Conservation (phyloP, 2,329 filamentous ascomycete species). For the Pseudogymnoascus sp. region DNA sequence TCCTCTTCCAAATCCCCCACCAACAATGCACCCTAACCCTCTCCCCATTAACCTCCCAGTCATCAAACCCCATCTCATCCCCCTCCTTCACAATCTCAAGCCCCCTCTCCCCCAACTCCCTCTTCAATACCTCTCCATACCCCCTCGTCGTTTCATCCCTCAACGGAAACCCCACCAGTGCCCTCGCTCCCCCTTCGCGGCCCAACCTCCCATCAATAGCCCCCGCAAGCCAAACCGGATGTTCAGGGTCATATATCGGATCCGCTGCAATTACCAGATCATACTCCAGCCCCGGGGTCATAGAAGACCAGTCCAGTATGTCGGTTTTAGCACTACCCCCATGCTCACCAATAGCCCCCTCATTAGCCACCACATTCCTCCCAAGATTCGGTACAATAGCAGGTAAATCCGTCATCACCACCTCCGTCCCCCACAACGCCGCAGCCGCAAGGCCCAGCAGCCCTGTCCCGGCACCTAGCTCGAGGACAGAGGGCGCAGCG, state of each 20-base stretch:
- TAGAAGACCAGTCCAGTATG: conserved; percentile 46
- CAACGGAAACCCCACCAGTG: conserved; percentile 74
- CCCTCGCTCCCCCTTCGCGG: conserved; percentile 48
- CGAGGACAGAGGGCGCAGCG: conserved; percentile 43
- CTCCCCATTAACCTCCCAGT: conserved; percentile 57
- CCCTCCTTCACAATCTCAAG: conserved; percentile 52
- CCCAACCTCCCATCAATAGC: conserved; percentile 64
- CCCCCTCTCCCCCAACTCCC: conserved; percentile 49
- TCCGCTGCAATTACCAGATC: conserved; percentile 78
- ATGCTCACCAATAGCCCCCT: conserved; percentile 42
- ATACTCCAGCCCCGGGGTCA: conserved; percentile 20
- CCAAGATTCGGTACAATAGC: conserved; percentile 75
- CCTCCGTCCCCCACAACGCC: conserved; percentile 56
- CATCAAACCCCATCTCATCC: conserved; percentile 60
- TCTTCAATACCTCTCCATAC: conserved; percentile 57
- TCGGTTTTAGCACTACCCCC: conserved; percentile 55
- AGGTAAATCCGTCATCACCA: conserved; percentile 75
- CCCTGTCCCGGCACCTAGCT: conserved; percentile 85
- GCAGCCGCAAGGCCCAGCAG: conserved; percentile 84
- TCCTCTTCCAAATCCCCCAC: conserved; percentile 50
- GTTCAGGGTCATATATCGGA: conserved; percentile 76
- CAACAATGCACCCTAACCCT: conserved; percentile 54
- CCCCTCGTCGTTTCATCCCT: conserved; percentile 59
- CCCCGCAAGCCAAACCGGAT: conserved; percentile 65
- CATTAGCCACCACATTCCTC: conserved; percentile 65